These are phyloP conservation scores for Lipomyces starkeyi DNA, from an alignment of 805 yeast species.

Conservation along the genomic window DNA sequence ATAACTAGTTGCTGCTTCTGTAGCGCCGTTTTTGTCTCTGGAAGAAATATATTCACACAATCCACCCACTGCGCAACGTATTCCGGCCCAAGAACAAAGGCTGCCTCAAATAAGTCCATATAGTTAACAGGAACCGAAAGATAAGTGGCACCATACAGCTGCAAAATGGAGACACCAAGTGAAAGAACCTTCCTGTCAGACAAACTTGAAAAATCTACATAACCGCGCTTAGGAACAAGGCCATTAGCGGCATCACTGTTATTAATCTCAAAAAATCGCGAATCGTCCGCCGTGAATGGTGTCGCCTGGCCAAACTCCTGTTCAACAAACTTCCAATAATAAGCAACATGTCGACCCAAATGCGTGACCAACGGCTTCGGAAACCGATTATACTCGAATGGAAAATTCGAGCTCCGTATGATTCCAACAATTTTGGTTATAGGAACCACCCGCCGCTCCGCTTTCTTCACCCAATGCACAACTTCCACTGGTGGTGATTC, in stretches of 20 bases:
- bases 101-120: neutral
- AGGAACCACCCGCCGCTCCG: too few relatives aligned
- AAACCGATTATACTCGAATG: too few relatives aligned
- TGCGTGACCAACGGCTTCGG: constrained; percentile 10
- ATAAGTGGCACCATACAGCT: neutral
- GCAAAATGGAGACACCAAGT: neutral
- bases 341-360: constrained; percentile 7
- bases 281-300: neutral
- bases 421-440: too few relatives aligned
- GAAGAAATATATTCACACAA: neutral
- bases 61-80: constrained; percentile 1
- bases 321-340: constrained; percentile 12
- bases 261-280: neutral
- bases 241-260: neutral
- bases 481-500: too few relatives aligned
- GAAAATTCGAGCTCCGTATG: too few relatives aligned
- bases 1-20: neutral
- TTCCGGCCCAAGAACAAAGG: constrained; percentile 18
- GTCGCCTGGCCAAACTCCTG: constrained; percentile 1
- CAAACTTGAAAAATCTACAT: neutral
- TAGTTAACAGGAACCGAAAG: neutral
- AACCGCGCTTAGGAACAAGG: neutral
- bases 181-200: constrained; percentile 8
- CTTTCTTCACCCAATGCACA: too few relatives aligned
- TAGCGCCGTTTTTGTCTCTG: neutral